Base-by-base conservation (phyloP, 2,329 filamentous ascomycete species). In the Aspergillus fumigatiaffinis region DNA sequence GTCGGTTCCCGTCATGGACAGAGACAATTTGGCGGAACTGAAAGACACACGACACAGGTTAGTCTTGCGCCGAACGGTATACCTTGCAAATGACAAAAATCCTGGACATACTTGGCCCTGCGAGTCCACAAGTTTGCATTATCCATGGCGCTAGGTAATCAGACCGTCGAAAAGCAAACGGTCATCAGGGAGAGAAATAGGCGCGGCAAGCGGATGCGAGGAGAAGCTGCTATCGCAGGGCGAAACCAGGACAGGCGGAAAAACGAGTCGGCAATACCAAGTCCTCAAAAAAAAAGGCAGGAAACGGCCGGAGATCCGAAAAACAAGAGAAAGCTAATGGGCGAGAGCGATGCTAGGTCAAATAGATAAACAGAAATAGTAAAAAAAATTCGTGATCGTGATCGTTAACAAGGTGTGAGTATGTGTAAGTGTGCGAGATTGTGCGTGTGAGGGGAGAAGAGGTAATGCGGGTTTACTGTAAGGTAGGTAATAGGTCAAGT, bases 21-120 rank as follows among this genome's bases (percentile, higher is more conserved):
- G 84, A 66, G 92, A 96, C 77, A 97, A 89, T 82, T 96, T 97
- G 83, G 86, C 90, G 77, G 85, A 85, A 82, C 89, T 94, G 71
- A 52, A 55, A 55, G 38, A 56, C 46, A 48, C 52, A 53, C 56
- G 49, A 63, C 67, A 71, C 71, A 61, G 64, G 54, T 65, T 54
- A 62, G 62, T 44, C 53, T 46, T 48, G 41, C 48, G 21, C 14
- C n/a, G 21, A 51, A 32, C 28, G 46, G 50, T 52, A 53, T 48
- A 35, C 28, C 51, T 32, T 9, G 53, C 29, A 53, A 54, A 50
- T 1, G 35, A 55, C 20, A 57, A 53, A 54, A 48, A 35, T n/a
- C 25, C 52, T 25, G n/a, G 32, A 72, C 77, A 67, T 69, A 79
- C 77, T 79, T 79, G 61, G 76, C 75, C 69, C 77, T 75, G 66